These are phyloP conservation scores for Phialophora macrospora DNA, from an alignment of 2,329 filamentous ascomycete genomes.

Conservation along the genomic window DNA sequence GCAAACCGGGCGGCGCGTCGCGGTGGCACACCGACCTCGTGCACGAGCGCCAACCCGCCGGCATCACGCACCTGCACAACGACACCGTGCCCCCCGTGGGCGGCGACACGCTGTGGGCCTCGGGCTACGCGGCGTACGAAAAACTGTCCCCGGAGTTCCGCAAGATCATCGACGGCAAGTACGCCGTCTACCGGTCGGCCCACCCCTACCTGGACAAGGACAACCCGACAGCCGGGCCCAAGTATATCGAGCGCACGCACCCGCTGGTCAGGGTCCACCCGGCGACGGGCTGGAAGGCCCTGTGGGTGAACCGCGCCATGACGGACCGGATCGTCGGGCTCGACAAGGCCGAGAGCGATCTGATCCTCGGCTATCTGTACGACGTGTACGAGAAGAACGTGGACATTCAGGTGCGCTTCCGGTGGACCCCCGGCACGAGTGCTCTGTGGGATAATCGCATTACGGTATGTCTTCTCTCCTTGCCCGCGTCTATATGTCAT, in stretches of 20 bases:
- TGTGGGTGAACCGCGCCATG: constrained; percentile 39
- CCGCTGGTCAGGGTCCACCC: constrained; percentile 62
- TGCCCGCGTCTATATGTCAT: constrained; percentile 39
- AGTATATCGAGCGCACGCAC: constrained; percentile 46
- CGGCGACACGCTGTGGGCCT: constrained; percentile 58
- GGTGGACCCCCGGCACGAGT: constrained; percentile 37
- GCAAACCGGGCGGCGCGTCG: constrained; percentile 61
- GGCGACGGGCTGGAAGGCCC: constrained; percentile 40
- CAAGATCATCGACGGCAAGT: constrained; percentile 42
- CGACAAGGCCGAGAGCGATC: constrained; percentile 37
- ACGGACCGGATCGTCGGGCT: constrained; percentile 39
- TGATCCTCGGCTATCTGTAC: constrained; percentile 43
- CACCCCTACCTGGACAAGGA: constrained; percentile 60
- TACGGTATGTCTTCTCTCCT: constrained; percentile 56
- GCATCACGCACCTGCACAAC: constrained; percentile 61
- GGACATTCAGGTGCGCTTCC: constrained; percentile 39
- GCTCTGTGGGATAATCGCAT: constrained; percentile 39
- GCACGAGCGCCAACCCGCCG: constrained; percentile 60
- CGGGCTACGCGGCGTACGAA: constrained; percentile 61
- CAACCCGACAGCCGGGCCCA: constrained; percentile 56
- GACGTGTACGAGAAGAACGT: constrained; percentile 44
- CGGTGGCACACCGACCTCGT: constrained; percentile 63
- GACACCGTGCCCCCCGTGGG: constrained; percentile 54
- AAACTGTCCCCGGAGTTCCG: constrained; percentile 52
- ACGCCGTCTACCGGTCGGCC: constrained; percentile 49